Base-by-base conservation (phyloP, 352 stramenopile genomes). In the Globisporangium polare region DNA sequence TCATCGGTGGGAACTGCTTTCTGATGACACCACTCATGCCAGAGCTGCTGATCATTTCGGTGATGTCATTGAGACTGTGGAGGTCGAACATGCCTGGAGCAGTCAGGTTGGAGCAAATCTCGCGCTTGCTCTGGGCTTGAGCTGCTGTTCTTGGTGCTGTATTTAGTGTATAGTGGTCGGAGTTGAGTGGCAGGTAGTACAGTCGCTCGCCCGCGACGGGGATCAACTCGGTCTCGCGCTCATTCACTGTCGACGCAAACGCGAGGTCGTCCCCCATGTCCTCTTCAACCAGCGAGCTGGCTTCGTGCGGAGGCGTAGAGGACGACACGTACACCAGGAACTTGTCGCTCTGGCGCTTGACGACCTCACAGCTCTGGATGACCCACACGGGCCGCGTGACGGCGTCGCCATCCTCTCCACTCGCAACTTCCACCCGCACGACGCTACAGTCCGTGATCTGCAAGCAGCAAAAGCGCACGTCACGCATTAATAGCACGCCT, bases 101-200 rank as follows among this genome's bases (percentile, higher is more conserved):
- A 45, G 73, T 74, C 50, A 82, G 20, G 33, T 60, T 61, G 1
- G 53, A 27, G 55, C 73, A 80, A 41, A 71, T 58, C 1, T 67
- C 22, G 1, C 39, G 68, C 5, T 31, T 22, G 15, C n/a, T 56
- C 24, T 53, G 22, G 2, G 29, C n/a, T 41, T 26, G 29, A 47
- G 35, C 42, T 24, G 12, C 5, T 1, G 17, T 15, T 51, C 17
- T 10, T 5, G 10, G 2, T 1, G 31, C 52, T n/a, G 13, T 1
- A 17, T 31, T 13, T 10, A 83, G 58, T 0, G 67, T 73, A 43
- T 77, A 89, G 61, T 83, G 64, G 27, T 92, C 78, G 0, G 78
- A 85, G 8, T 59, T 31, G 5, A 88, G 58, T 12, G 80, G 72
- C 17, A 89, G 47, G 42, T 92, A 92, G 60, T 89, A 90, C 13